Base-by-base conservation (phyloP, 202 grass and related monocot genomes). In the Panicum virgatum region DNA sequence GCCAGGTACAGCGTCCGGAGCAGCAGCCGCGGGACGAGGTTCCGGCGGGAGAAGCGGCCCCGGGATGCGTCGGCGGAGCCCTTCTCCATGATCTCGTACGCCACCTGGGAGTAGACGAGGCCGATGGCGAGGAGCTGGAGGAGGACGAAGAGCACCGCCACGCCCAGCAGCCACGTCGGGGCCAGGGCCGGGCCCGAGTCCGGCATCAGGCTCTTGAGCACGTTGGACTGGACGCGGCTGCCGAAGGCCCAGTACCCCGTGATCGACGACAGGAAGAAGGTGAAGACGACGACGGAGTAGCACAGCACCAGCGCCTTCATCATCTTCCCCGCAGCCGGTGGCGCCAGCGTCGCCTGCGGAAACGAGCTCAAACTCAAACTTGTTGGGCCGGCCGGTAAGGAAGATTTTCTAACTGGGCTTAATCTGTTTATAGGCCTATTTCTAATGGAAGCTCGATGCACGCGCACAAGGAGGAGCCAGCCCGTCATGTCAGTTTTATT, bases 31-130 rank as follows among this genome's bases (percentile, higher is more conserved):
- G 95, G 95, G 29, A 93, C 78, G 7, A 95, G 72, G 79, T 97
- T 97, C 44, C 95, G 80, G 39, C 65, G 82, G 5, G 95, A 93
- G 89, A 97, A 97, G 45, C 72, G 85, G 5, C 79, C 88, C 65
- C 48, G 81, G 9, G 65, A 78, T 0, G 15, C 82, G 62, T 97
- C 92, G 2, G 84, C 92, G 1, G 95, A 94, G 76, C 82, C 93
- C 90, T 97, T 97, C 84, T 97, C 95, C 90, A 97, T 91, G 80
- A 97, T 97, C 86, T 97, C 95, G 29, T 91, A 97, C 8, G 95
- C 92, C 38, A 97, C 95, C 84, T 97, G 90, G 9, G 95, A 97
- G 86, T 97, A 97, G 30, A 97, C 81, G 53, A 88, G 82, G 20
- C 90, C 90, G 56, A 97, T 97, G 60, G 95, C 92, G 27, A 97